Conservation (phyloP, 495 filamentous ascomycete genomes). For the Aspergillus egyptiacus region DNA sequence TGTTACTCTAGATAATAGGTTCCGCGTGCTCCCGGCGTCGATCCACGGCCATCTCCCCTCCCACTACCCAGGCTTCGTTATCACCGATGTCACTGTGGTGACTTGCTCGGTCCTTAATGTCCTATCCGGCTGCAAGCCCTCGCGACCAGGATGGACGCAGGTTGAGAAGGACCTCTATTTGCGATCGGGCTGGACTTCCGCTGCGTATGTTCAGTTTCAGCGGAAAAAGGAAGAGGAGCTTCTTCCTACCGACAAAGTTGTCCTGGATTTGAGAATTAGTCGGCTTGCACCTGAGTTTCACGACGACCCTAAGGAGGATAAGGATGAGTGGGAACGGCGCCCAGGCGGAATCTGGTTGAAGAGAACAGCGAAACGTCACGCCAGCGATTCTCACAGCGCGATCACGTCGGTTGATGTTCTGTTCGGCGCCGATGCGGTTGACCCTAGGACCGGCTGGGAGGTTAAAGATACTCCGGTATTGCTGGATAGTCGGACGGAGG, state of each 20-base stretch:
- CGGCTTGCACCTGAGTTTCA: constrained; percentile 61
- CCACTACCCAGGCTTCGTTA: constrained; percentile 71
- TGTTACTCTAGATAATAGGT: constrained; percentile 74
- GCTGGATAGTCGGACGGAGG: constrained; percentile 55
- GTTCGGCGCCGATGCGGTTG: constrained; percentile 89
- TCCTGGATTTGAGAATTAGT: constrained; percentile 78
- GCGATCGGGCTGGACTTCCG: constrained; percentile 60
- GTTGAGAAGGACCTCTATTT: constrained; percentile 93
- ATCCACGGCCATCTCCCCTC: constrained; percentile 77
- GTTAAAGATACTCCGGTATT: constrained; percentile 64
- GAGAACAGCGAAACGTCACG: constrained; percentile 65
- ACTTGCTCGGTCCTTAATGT: constrained; percentile 69
- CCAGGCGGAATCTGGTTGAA: constrained; percentile 83
- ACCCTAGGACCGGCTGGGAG: constrained; percentile 78
- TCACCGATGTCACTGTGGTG: constrained; percentile 84
- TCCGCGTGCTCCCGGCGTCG: constrained; percentile 72
- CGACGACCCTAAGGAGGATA: constrained; percentile 48
- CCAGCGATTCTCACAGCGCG: constrained; percentile 68
- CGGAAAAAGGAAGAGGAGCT: constrained; percentile 88
- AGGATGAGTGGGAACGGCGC: constrained; percentile 76
- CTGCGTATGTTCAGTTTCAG: constrained; percentile 78
- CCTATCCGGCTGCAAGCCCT: constrained; percentile 73
- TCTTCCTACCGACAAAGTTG: constrained; percentile 63
- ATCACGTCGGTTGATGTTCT: constrained; percentile 85
- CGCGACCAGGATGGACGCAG: constrained; percentile 70